These are phyloP conservation scores for Sporothrix phasma DNA, from an alignment of 2,329 filamentous ascomycete genomes.

Conservation along the genomic window DNA sequence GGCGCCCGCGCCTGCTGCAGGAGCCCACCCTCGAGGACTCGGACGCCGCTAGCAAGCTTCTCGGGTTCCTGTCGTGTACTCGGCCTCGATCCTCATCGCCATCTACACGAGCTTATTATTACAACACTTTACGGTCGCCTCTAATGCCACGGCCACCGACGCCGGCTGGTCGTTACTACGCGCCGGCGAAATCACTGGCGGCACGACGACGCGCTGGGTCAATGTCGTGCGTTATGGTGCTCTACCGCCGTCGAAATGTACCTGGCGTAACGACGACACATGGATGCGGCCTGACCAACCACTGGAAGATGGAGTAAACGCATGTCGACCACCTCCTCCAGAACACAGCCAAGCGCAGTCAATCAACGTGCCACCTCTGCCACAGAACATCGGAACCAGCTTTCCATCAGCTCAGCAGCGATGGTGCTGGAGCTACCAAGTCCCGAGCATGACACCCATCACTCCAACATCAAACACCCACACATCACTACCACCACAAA, in stretches of 20 bases:
- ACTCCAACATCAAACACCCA: neutral
- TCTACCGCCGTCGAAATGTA: slow-evolving; percentile 89
- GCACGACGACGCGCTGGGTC: slow-evolving; percentile 87
- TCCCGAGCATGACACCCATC: neutral
- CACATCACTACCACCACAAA: neutral
- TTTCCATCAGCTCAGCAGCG: neutral
- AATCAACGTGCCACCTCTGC: too few relatives aligned
- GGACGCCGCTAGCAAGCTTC: slow-evolving; percentile 67
- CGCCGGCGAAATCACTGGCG: slow-evolving; percentile 63
- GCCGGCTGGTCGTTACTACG: slow-evolving; percentile 73
- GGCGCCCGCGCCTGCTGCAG: slow-evolving; percentile 75
- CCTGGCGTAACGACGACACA: slow-evolving; percentile 71
- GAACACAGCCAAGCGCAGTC: neutral
- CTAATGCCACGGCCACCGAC: slow-evolving; percentile 50
- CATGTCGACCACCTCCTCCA: too few relatives aligned
- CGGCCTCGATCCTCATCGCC: slow-evolving; percentile 84
- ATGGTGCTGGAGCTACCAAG: neutral
- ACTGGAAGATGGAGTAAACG: slow-evolving; percentile 74
- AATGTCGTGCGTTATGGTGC: slow-evolving; percentile 79
- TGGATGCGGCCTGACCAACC: slow-evolving; percentile 61
- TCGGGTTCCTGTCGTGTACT: slow-evolving; percentile 86
- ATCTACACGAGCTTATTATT: slow-evolving; percentile 93
- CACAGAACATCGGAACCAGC: neutral
- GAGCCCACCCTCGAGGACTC: slow-evolving; percentile 79
- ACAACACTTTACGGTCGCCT: slow-evolving; percentile 72